Evolutionary conservation across 2,329 filamentous ascomycete species (phyloP), one percentile per base, ranked within the genome.

Genomic region (Fusarium vanettenii): DNA sequence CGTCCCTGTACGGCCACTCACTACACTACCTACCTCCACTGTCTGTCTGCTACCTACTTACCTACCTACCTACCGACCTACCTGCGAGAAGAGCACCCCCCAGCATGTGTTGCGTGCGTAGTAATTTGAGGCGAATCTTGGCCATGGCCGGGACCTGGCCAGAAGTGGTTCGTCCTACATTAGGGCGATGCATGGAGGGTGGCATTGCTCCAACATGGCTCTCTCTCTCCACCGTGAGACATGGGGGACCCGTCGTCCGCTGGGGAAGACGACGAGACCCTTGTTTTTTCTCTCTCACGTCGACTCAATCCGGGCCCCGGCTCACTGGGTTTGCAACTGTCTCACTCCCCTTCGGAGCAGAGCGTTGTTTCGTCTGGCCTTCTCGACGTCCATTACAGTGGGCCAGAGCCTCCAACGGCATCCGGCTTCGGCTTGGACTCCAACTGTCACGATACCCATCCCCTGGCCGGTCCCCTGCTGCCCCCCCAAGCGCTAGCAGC

Each of bases 141-240:
- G 71, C 74, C 74, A 73, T 60, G 67, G 66, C 73, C 74, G 70
- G 74, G 76, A 73, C 75, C 73, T 79, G 78, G 48, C 77, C 77
- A 70, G 74, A 81, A 81, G 73, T 73, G 78, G 77, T 78, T 79
- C 73, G 67, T 77, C 77, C 73, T 79, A 81, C 80, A 82, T 81
- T 82, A 81, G 80, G 73, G 76, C 75, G 71, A 71, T 76, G 74
- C 74, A 78, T 70, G 73, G 80, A 80, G 80, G 80, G 79, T 81
- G 76, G 67, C 75, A 79, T 79, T 79, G 79, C 73, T 73, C 67
- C 67, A 78, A 61, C 75, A 73, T 61, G 63, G 59, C 48, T 59
- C 55, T 59, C 65, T 52, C 64, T 76, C 77, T 70, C 75, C 75
- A 79, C 76, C 66, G 33, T 57, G n/a, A 48, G 69, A 74, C 73